Base-by-base conservation (phyloP, 2,329 filamentous ascomycete genomes). In the Zasmidium angulare region DNA sequence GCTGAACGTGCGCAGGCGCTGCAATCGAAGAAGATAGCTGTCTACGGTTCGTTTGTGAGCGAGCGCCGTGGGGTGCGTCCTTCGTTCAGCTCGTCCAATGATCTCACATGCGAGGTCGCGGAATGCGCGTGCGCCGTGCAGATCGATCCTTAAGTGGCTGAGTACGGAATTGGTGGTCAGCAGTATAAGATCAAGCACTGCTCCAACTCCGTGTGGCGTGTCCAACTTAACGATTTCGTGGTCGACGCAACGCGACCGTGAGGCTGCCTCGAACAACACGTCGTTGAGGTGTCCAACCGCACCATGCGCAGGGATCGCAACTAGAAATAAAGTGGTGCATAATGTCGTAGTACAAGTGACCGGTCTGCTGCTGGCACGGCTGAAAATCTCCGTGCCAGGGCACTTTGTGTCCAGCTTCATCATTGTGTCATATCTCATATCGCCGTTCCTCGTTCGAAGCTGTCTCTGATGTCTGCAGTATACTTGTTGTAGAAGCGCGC, bases 401-500 rank as follows among this genome's bases (percentile, higher is more conserved):
- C 26, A 29, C 4, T 50, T 2, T 26, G 14, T 26, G 22, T 29
- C 29, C 17, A 29, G 26, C 9, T 22, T 50, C 48, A 29, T 50
- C 17, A 26, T 26, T 29, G 17, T 50, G 17, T 50, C 54, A 23
- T 55, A 17, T 19, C 54, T 78, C 82, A 98, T 75, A 98, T 95
- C 84, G 96, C 96, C 2, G 95, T 98, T 19, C 95, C 95, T 65
- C 95, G 86, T 83, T 99, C 95, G 75, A 99, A 99, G 76, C 90
- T 97, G 73, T 99, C 95, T 72, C 95, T 83, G 69, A 99, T 98
- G 75, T 99, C 95, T 29, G 90, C 87, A 49, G 95, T 99, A 77
- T 99, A 99, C 81, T 96, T 96, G 79, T 99, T 95, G 78, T 99
- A 99, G 80, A 98, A 99, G 66, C 95, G 84, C 55, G 89, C 83